A percentile compares a stretch with the other conserved stretches of the same genome.
These are phyloP conservation scores for Apiotrichum sp. DNA, from an alignment of 1,284 basidiomycete species.

Conservation along the genomic window DNA sequence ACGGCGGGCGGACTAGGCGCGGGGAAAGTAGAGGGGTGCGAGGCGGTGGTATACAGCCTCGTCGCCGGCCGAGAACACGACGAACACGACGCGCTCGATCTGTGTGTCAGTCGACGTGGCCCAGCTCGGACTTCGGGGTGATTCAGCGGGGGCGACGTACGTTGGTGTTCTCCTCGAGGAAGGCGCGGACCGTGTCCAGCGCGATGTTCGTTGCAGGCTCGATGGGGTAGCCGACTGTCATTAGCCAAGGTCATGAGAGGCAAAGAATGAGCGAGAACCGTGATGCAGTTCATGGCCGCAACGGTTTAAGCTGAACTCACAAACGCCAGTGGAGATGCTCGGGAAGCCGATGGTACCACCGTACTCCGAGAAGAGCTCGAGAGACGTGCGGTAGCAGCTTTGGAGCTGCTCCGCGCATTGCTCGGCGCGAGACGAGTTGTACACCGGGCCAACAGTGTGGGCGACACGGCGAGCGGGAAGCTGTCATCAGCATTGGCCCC, in stretches of 20 bases:
- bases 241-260: not conserved
- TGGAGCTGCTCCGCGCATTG: conserved; percentile 56
- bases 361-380: conserved; percentile 60
- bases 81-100: conserved; percentile 41
- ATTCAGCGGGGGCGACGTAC: conserved; percentile 14
- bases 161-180: conserved; percentile 26
- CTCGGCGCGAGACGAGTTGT: conserved; percentile 50
- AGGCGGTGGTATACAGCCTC: conserved; percentile 33
- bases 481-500: conserved; percentile 5
- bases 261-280: no score
- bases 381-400: conserved; percentile 65
- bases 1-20: not conserved
- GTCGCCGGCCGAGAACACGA: conserved; percentile 39
- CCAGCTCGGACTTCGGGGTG: not conserved
- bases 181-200: conserved; percentile 32
- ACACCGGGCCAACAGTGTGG: conserved; percentile 86
- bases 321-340: conserved; percentile 35
- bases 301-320: conserved; percentile 24
- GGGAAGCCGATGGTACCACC: conserved; percentile 59
- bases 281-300: no score
- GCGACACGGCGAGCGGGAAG: conserved; percentile 64
- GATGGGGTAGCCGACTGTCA: conserved; percentile 44
- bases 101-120: conserved; percentile 6
- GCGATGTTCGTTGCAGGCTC: conserved; percentile 41
- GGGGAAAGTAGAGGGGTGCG: conserved; percentile 2